Conservation (phyloP, 2,329 filamentous ascomycete genomes). For the Diaporthe sp. region DNA sequence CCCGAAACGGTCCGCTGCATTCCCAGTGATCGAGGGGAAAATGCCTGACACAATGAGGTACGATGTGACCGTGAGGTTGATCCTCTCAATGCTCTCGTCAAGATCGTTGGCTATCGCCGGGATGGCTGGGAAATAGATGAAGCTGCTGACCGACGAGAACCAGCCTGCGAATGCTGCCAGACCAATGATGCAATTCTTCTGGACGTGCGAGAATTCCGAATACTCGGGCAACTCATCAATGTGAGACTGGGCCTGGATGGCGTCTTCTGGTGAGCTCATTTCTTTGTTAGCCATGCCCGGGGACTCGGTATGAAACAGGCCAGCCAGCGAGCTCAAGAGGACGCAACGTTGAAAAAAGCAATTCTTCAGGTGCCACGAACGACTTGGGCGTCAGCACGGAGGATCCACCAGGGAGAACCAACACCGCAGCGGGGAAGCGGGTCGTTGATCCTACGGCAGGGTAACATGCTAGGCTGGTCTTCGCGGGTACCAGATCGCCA, state of each 20-base stretch:
- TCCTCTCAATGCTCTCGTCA: constrained; percentile 38
- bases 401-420: background rate
- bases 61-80: constrained; percentile 46
- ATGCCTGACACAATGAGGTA: constrained; percentile 42
- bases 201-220: constrained; percentile 9
- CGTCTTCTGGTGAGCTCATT: background rate
- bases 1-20: constrained; percentile 42
- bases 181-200: constrained; percentile 21
- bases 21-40: constrained; percentile 34
- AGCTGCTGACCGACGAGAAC: constrained; percentile 31
- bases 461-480: background rate
- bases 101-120: constrained; percentile 39
- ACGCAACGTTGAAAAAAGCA: background rate
- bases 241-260: background rate
- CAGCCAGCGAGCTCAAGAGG: background rate
- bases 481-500: background rate
- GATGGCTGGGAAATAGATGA: constrained; percentile 45
- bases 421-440: background rate
- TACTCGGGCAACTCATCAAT: background rate
- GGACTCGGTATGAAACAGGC: background rate
- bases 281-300: background rate
- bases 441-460: background rate
- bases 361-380: background rate
- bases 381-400: background rate
- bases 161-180: constrained; percentile 24